These are phyloP conservation scores for Umbelopsis ramanniana DNA, from an alignment of 192 early-diverging fungal species.

Conservation along the genomic window DNA sequence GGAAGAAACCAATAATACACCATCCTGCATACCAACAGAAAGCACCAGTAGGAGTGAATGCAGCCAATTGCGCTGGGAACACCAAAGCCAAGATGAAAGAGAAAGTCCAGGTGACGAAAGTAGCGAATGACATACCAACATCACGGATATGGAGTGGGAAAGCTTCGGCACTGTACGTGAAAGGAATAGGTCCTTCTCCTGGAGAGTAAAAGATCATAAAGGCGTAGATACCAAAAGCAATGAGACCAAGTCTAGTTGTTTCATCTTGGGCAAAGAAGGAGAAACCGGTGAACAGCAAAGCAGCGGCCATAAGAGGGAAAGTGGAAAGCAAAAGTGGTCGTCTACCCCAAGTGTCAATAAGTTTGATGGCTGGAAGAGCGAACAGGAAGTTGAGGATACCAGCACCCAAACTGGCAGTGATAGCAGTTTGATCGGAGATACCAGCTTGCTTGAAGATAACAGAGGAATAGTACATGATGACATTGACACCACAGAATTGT, in stretches of 20 bases:
- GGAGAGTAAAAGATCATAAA: constrained; percentile 24
- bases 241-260: constrained; percentile 10
- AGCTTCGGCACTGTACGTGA: constrained; percentile 26
- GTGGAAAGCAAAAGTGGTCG: constrained; percentile 67
- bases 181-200: constrained; percentile 23
- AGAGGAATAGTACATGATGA: constrained; percentile 80
- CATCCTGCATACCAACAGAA: constrained; percentile 24
- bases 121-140: constrained; percentile 56
- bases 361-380: constrained; percentile 57
- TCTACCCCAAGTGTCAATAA: constrained; percentile 68
- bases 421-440: constrained; percentile 10
- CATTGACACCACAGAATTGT: constrained; percentile 85
- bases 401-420: constrained; percentile 57
- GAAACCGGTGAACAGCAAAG: constrained; percentile 61
- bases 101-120: constrained; percentile 66
- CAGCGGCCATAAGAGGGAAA: constrained; percentile 62
- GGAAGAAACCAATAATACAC: constrained; percentile 50
- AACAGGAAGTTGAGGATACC: constrained; percentile 61
- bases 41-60: constrained; percentile 49
- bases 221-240: constrained; percentile 14
- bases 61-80: constrained; percentile 37
- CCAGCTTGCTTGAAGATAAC: constrained; percentile 58
- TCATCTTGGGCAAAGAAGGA: constrained; percentile 1
- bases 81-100: constrained; percentile 46
- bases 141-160: constrained; percentile 25